Conservation (phyloP, 2,329 filamentous ascomycete species). For the Aspergillus pseudonomiae region DNA sequence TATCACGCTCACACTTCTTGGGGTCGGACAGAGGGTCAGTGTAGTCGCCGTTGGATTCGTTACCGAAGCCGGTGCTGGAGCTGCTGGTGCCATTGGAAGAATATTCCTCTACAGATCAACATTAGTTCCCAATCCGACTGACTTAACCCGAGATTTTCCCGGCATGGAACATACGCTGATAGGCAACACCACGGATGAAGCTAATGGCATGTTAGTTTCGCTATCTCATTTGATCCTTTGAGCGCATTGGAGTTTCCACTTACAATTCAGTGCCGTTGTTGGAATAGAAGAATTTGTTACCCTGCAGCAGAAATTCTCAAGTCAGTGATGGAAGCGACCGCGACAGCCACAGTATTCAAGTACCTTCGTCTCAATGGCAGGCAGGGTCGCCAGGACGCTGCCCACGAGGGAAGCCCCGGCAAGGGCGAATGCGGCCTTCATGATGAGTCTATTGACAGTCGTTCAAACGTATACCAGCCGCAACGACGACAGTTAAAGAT, state of each 20-base stretch:
- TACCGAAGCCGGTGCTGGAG: background rate
- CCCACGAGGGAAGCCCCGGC: slow-evolving; percentile 58
- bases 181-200: slow-evolving; percentile 91
- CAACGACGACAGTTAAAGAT: slow-evolving; percentile 11
- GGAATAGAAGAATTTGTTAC: slow-evolving; percentile 87
- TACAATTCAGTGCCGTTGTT: slow-evolving; percentile 76
- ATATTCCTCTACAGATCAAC: slow-evolving; percentile 43
- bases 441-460: slow-evolving; percentile 33
- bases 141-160: background rate
- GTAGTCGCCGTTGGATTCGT: slow-evolving; percentile 57
- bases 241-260: slow-evolving; percentile 21
- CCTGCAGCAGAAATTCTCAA: slow-evolving; percentile 45
- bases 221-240: background rate
- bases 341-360: slow-evolving; percentile 4
- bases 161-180: slow-evolving; percentile 64
- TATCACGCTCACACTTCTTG: slow-evolving; percentile 76
- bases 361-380: slow-evolving; percentile 67
- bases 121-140: slow-evolving; percentile 25
- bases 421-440: slow-evolving; percentile 57
- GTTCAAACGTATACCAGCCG: slow-evolving; percentile 5
- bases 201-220: slow-evolving; percentile 34
- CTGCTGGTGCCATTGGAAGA: slow-evolving; percentile 51
- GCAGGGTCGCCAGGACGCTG: slow-evolving; percentile 56
- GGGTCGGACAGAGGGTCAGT: slow-evolving; percentile 79
- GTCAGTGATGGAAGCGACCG: background rate